phyloP scores from a whole-genome alignment of 2,329 filamentous ascomycete species.

The Lasiodiplodia theobromae region DNA sequence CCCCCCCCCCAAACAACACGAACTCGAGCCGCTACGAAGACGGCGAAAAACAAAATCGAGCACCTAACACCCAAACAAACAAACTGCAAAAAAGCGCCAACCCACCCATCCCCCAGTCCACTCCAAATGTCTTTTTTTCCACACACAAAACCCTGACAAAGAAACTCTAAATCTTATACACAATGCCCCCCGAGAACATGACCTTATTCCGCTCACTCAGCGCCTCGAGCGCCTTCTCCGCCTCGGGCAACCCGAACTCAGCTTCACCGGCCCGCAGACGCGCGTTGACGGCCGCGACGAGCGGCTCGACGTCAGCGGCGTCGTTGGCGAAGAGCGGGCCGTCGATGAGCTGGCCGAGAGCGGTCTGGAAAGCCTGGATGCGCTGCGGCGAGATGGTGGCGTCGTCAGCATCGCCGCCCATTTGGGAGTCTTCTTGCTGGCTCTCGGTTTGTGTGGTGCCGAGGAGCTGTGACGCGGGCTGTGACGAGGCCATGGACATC shows the following conservation, averaged over 20 bases:
- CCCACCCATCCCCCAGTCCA: too few relatives aligned
- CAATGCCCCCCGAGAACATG: slow-evolving; percentile 67
- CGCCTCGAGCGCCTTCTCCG: slow-evolving; percentile 75
- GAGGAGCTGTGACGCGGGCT: slow-evolving; percentile 75
- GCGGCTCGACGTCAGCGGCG: slow-evolving; percentile 74
- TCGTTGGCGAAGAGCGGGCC: slow-evolving; percentile 88
- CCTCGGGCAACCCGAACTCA: slow-evolving; percentile 75
- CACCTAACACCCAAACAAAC: too few relatives aligned
- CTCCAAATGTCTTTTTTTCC: not conserved
- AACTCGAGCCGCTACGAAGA: too few relatives aligned
- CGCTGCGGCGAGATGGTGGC: slow-evolving; percentile 65
- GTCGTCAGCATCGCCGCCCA: slow-evolving; percentile 41
- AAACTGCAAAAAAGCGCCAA: too few relatives aligned
- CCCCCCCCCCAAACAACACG: too few relatives aligned
- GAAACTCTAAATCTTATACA: slow-evolving; percentile 53
- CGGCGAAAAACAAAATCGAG: too few relatives aligned
- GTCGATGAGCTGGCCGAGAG: slow-evolving; percentile 83
- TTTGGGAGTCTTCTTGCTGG: slow-evolving; percentile 30
- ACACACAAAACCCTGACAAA: not conserved
- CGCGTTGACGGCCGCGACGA: slow-evolving; percentile 81
- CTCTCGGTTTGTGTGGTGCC: slow-evolving; percentile 36
- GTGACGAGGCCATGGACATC: slow-evolving; percentile 79
- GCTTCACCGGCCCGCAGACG: slow-evolving; percentile 64
- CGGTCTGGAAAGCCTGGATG: slow-evolving; percentile 76
- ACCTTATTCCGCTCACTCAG: slow-evolving; percentile 88